Conservation (phyloP, 768 basidiomycete genomes). For the Coprinopsis marcescibilis region DNA sequence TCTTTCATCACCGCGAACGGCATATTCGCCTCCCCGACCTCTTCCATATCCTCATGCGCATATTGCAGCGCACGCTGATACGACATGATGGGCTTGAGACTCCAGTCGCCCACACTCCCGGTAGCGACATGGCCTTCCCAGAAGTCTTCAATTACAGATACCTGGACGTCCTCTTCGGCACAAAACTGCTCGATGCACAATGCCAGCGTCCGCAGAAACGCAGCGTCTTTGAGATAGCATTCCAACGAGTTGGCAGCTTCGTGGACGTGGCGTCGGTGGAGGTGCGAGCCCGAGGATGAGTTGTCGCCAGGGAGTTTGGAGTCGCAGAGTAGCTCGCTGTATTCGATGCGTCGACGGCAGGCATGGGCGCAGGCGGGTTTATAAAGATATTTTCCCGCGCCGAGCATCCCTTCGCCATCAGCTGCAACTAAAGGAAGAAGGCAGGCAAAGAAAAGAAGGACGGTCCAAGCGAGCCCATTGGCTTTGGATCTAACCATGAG, state of each 20-base stretch:
- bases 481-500: no score
- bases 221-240: conserved; percentile 12
- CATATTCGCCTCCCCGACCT: conserved; percentile 1
- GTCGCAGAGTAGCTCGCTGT: conserved; percentile 7
- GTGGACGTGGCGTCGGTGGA: not conserved
- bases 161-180: conserved; percentile 1
- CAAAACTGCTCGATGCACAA: conserved; percentile 8
- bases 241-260: conserved; percentile 1
- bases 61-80: conserved; percentile 7
- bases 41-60: conserved; percentile 6
- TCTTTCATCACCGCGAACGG: not conserved
- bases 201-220: conserved; percentile 10
- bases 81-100: conserved; percentile 4
- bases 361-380: conserved; percentile 9
- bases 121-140: conserved; percentile 11
- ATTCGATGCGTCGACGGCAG: conserved; percentile 3
- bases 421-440: not conserved
- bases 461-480: no score
- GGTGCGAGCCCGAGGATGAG: not conserved
- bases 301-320: not conserved
- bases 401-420: conserved; percentile 6
- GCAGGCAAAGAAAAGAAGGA: not conserved
- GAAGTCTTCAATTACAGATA: conserved; percentile 7
- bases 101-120: conserved; percentile 6
- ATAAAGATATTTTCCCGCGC: conserved; percentile 9